These are phyloP conservation scores for Globisporangium paroecandrum DNA, from an alignment of 352 stramenopile genomes.

Conservation along the genomic window DNA sequence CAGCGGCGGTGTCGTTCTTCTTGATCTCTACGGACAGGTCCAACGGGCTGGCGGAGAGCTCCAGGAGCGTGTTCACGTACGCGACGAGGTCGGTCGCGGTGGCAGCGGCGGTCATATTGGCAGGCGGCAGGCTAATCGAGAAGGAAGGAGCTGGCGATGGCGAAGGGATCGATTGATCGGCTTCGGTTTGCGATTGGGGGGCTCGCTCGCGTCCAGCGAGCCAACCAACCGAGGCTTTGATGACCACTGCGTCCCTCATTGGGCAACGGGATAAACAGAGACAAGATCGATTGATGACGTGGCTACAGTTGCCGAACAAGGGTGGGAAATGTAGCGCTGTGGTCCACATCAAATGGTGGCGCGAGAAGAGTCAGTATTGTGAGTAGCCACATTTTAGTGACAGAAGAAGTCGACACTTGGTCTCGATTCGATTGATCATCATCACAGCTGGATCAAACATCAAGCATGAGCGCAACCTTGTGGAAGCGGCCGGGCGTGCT, in stretches of 20 bases:
- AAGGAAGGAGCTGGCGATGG: neutral
- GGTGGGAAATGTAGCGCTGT: neutral
- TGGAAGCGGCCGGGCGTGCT: constrained; percentile 52
- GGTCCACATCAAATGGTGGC: neutral
- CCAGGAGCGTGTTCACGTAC: constrained; percentile 80
- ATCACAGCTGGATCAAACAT: neutral
- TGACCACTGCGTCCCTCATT: constrained; percentile 3
- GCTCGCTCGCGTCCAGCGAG: neutral
- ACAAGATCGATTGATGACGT: neutral
- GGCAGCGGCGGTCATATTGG: constrained; percentile 12
- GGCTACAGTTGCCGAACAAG: neutral
- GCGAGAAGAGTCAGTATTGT: neutral
- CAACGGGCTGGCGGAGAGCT: constrained; percentile 25
- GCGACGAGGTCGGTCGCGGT: constrained; percentile 57
- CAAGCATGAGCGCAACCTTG: constrained; percentile 25
- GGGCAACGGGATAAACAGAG: neutral
- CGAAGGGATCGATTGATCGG: constrained; percentile 2
- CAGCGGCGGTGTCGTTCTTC: constrained; percentile 50
- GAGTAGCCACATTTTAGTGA: neutral
- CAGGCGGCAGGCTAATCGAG: neutral
- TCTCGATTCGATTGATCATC: too few species aligned
- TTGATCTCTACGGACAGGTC: constrained; percentile 61
- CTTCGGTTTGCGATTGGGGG: neutral
- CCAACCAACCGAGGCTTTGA: constrained; percentile 7
- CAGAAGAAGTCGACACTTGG: too few species aligned